phyloP scores from a whole-genome alignment of 2,329 filamentous ascomycete genomes.

The Sporothrix brasiliensis region DNA sequence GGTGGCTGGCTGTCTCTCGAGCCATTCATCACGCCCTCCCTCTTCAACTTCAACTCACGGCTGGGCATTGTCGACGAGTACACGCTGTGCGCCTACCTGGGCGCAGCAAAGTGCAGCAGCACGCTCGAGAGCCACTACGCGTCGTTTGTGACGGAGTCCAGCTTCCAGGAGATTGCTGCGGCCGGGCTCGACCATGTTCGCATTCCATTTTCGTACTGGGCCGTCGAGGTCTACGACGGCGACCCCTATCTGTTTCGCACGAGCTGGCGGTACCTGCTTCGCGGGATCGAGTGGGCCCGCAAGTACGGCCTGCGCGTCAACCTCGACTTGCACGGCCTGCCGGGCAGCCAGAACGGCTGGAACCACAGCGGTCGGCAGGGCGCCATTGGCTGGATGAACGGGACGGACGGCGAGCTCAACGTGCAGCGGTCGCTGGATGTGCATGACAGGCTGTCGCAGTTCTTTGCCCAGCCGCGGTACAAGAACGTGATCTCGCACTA shows the following conservation, averaged over 20 bases:
- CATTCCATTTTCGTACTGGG: conserved; percentile 95
- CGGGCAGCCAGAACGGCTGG: conserved; percentile 96
- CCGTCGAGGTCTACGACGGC: conserved; percentile 77
- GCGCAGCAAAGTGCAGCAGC: conserved; percentile 61
- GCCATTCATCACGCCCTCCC: conserved; percentile 91
- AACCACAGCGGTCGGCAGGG: conserved; percentile 90
- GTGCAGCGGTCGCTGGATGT: conserved; percentile 81
- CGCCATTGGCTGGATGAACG: conserved; percentile 82
- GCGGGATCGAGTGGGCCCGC: conserved; percentile 89
- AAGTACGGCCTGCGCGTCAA: conserved; percentile 92
- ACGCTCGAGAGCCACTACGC: conserved; percentile 91
- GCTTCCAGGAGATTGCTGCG: conserved; percentile 79
- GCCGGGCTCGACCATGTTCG: conserved; percentile 96
- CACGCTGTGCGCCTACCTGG: conserved; percentile 73
- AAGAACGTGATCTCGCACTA: conserved; percentile 91
- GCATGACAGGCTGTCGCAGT: conserved; percentile 82
- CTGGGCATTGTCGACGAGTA: conserved; percentile 83
- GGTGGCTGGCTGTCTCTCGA: conserved; percentile 94
- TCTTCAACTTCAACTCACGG: conserved; percentile 68
- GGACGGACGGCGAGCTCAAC: conserved; percentile 79
- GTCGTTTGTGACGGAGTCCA: conserved; percentile 79
- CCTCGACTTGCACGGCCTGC: conserved; percentile 87
- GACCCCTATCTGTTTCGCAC: conserved; percentile 88
- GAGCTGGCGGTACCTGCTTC: conserved; percentile 89
- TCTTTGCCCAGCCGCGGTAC: conserved; percentile 93